These are phyloP conservation scores for Solanum hybrid DNA, from an alignment of 305 asterid species.

Conservation along the genomic window DNA sequence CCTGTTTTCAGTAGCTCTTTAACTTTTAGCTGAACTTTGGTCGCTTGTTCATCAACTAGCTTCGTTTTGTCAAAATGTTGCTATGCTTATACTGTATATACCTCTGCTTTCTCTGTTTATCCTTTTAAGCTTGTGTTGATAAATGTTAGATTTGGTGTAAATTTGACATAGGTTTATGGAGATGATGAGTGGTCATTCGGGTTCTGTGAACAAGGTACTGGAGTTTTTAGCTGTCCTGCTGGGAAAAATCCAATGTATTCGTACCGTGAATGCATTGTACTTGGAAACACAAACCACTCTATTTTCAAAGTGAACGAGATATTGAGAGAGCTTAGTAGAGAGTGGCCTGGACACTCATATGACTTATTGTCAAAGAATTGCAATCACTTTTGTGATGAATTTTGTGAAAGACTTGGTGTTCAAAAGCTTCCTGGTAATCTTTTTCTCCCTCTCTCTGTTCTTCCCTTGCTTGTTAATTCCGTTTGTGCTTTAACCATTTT, in stretches of 20 bases:
- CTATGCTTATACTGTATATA: background rate
- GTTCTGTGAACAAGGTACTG: constrained; percentile 87
- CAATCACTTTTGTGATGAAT: constrained; percentile 90
- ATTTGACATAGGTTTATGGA: constrained; percentile 40
- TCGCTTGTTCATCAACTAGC: background rate
- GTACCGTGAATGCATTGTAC: constrained; percentile 71
- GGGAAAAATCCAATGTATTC: constrained; percentile 89
- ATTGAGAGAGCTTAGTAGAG: constrained; percentile 81
- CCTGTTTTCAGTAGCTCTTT: background rate
- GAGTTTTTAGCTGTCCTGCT: constrained; percentile 85
- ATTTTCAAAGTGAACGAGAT: constrained; percentile 76
- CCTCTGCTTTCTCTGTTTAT: background rate
- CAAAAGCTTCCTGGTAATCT: constrained; percentile 89
- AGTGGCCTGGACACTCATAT: constrained; percentile 90
- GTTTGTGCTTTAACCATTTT: background rate
- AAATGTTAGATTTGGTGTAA: background rate
- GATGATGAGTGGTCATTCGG: constrained; percentile 99
- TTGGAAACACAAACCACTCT: constrained; percentile 61
- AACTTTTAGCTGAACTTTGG: background rate
- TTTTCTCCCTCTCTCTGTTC: background rate
- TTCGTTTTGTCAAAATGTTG: background rate
- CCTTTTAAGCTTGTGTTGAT: background rate
- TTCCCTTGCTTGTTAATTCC: background rate
- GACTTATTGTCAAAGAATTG: constrained; percentile 86
- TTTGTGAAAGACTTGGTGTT: constrained; percentile 87